Evolutionary conservation across 768 basidiomycete genomes (phyloP).

Genomic region (Dentipellis fragilis): DNA sequence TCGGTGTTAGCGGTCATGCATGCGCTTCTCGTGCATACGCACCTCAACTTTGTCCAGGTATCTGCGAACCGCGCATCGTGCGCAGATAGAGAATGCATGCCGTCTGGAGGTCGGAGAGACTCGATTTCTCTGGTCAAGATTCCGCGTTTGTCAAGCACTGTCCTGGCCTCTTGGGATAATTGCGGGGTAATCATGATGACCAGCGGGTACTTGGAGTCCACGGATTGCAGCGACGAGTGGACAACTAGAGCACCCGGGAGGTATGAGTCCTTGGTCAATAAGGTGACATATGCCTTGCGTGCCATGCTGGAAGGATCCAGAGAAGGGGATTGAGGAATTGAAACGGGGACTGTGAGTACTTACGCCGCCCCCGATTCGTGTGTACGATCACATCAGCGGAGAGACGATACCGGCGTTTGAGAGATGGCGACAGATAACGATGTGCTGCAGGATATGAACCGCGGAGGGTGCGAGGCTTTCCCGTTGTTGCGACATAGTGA

Average conservation of each 20-base stretch:
- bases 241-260: slow-evolving; percentile 49
- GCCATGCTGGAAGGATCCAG: not conserved
- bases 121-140: slow-evolving; percentile 55
- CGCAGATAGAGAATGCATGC: slow-evolving; percentile 20
- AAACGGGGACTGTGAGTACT: not conserved
- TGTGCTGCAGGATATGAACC: too few species aligned
- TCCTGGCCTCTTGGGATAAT: slow-evolving; percentile 27
- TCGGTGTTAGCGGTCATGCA: not conserved
- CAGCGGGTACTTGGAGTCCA: slow-evolving; percentile 38
- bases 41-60: slow-evolving; percentile 58
- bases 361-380: too few species aligned
- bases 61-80: slow-evolving; percentile 45
- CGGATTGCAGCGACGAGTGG: slow-evolving; percentile 33
- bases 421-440: too few species aligned
- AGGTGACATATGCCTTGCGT: slow-evolving; percentile 46
- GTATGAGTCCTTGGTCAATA: slow-evolving; percentile 61
- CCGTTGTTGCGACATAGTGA: too few species aligned
- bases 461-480: too few species aligned
- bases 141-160: slow-evolving; percentile 39
- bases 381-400: too few species aligned
- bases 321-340: not conserved
- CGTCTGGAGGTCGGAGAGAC: slow-evolving; percentile 41
- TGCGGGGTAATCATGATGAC: slow-evolving; percentile 39
- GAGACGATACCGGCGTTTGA: too few species aligned
- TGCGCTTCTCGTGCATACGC: not conserved